Evolutionary conservation across 805 yeast species (phyloP).

Genomic region (Schwanniomyces pseudopolymorphus): DNA sequence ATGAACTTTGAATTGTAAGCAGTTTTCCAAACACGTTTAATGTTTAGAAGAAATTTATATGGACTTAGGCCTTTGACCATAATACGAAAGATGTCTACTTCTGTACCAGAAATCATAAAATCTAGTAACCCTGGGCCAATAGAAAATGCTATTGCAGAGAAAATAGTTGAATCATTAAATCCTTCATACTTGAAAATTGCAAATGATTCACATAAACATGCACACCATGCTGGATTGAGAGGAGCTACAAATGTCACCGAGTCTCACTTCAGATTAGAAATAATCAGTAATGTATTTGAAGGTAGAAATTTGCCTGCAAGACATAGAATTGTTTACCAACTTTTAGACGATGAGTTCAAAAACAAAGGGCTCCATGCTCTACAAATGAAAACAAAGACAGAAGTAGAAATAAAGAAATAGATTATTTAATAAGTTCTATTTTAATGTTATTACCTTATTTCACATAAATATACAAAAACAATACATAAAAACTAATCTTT

Average conservation of each 20-base stretch:
- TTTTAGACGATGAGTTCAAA: slow-evolving; percentile 71
- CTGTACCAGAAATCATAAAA: slow-evolving; percentile 6
- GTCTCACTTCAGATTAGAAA: slow-evolving; percentile 76
- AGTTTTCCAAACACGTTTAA: neutral
- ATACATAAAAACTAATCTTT: slow-evolving; percentile 4
- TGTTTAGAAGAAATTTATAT: neutral
- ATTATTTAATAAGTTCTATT: neutral
- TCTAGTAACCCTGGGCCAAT: slow-evolving; percentile 42
- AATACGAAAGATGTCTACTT: slow-evolving; percentile 3
- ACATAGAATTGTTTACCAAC: slow-evolving; percentile 70
- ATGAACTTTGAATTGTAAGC: neutral
- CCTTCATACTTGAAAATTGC: slow-evolving; percentile 52
- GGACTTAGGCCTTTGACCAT: neutral
- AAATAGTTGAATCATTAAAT: slow-evolving; percentile 39
- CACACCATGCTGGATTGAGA: slow-evolving; percentile 80
- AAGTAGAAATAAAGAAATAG: slow-evolving; percentile 12
- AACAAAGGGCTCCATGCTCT: slow-evolving; percentile 81
- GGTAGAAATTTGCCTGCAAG: slow-evolving; percentile 70
- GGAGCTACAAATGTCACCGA: slow-evolving; percentile 72
- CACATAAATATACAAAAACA: slow-evolving; percentile 4
- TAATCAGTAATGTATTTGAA: slow-evolving; percentile 67
- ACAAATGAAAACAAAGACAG: slow-evolving; percentile 79
- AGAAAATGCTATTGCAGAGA: slow-evolving; percentile 45
- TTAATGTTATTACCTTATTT: neutral
- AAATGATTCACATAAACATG: slow-evolving; percentile 87